Evolutionary conservation across 2,329 filamentous ascomycete species (phyloP), one percentile per base, ranked within the genome.

Genomic region (Penicillium occitanis): DNA sequence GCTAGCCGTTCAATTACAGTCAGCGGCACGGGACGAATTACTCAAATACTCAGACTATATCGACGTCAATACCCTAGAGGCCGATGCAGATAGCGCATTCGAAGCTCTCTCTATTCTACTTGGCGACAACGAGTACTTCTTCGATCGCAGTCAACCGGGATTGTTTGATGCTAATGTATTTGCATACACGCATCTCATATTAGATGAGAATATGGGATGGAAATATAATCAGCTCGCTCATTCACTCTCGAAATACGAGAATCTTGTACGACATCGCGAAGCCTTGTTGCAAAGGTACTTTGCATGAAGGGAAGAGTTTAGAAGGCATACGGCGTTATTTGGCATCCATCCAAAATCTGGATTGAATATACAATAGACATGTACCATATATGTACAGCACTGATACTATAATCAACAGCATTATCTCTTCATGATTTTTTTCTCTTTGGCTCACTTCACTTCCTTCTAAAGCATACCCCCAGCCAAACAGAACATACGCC

Each of bases 151-250:
- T 35, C 75, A 77, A 17, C 92, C 94, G 0, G 87, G 88, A 0
- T 74, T 94, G 28, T 94, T 98, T 71, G 95, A 99, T 78, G 93
- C 94, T 6, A 88, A 87, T 63, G 87, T 98, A 1, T 98, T 97
- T 79, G 89, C 92, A 3, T 99, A 97, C 77, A 93, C 91, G 0
- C 88, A 96, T 76, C 81, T 96, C 61, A 82, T 98, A 62, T 79
- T 96, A 61, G 87, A 91, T 67, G 84, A 88, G 40, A 73, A 72
- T 1, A 73, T 92, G 69, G 81, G 79, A 1, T 93, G 91, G 91
- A 81, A 80, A 66, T 87, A 91, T 65, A 84, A 84, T 67, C 81
- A 83, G 63, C 79, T 96, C 61, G 81, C 77, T 14, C 82, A 85
- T 64, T 79, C 86, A 61, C 73, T 96, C 66, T 77, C 76, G 61